phyloP scores from a whole-genome alignment of 202 grass and related monocot genomes.

The Thinopyrum obtusiflorum region DNA sequence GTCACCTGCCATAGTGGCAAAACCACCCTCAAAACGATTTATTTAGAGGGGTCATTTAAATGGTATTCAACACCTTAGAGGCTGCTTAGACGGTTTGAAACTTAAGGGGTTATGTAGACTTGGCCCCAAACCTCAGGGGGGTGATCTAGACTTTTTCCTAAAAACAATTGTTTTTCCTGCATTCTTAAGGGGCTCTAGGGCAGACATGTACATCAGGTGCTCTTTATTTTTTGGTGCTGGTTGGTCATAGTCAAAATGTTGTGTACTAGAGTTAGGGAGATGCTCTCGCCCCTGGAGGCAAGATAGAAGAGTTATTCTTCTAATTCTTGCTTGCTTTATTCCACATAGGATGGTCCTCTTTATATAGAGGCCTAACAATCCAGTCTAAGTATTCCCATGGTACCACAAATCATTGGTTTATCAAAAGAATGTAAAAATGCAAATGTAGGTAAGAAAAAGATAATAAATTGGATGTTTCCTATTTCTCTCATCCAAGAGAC shows the following conservation, averaged over 20 bases:
- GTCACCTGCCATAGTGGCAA: not conserved
- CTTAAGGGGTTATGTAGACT: not conserved
- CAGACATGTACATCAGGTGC: not conserved
- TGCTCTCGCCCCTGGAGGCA: too few species aligned
- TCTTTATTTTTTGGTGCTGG: not conserved
- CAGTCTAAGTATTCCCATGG: too few species aligned
- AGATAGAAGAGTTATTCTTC: too few species aligned
- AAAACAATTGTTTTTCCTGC: not conserved
- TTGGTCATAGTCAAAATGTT: conserved; percentile 3
- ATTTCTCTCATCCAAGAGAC: too few species aligned
- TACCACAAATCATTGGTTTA: too few species aligned
- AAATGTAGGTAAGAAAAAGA: too few species aligned
- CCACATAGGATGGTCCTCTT: too few species aligned
- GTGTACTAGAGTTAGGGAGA: too few species aligned
- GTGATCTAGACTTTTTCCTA: not conserved
- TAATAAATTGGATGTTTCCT: too few species aligned
- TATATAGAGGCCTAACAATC: too few species aligned
- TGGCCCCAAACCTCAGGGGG: not conserved
- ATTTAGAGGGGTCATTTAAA: not conserved
- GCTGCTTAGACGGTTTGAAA: not conserved
- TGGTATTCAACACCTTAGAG: not conserved
- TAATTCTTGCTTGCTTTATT: too few species aligned
- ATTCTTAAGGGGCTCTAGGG: not conserved
- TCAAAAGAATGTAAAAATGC: too few species aligned
- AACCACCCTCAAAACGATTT: not conserved